Conservation (phyloP, 108 stramenopile genomes). For the Chaetoceros tenuissimus region DNA sequence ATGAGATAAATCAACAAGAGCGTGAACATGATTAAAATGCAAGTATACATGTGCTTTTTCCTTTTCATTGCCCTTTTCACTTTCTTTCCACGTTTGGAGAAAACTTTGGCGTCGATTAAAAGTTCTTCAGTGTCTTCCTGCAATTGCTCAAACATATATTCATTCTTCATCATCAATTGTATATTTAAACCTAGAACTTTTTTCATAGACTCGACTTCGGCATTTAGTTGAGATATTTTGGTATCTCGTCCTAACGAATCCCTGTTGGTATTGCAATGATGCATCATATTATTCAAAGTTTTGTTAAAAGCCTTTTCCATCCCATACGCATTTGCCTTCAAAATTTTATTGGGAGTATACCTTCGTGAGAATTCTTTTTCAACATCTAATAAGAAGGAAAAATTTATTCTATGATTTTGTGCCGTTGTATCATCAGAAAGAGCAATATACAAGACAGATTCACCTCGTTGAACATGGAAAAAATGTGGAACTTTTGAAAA, state of each 20-base stretch:
- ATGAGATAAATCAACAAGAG: constrained; percentile 6
- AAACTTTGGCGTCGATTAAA: constrained; percentile 44
- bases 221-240: constrained; percentile 25
- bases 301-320: constrained; percentile 57
- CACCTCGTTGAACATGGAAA: constrained; percentile 1
- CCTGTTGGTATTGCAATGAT: constrained; percentile 68
- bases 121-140: constrained; percentile 41
- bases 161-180: constrained; percentile 45
- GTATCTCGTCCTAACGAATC: constrained; percentile 30
- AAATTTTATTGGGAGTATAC: constrained; percentile 30
- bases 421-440: constrained; percentile 18
- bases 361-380: constrained; percentile 34
- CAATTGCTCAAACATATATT: constrained; percentile 35
- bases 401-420: constrained; percentile 32
- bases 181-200: constrained; percentile 56
- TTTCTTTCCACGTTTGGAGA: constrained; percentile 20
- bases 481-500: neutral
- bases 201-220: constrained; percentile 64
- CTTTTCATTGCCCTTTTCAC: constrained; percentile 11
- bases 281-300: constrained; percentile 42
- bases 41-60: constrained; percentile 11
- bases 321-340: constrained; percentile 54
- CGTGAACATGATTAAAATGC: constrained; percentile 9
- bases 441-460: neutral
- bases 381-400: constrained; percentile 53